A percentile compares a stretch with the other conserved stretches of the same genome.
phyloP scores from a whole-genome alignment of 108 stramenopile species.

The Schizochytrium sp. region DNA sequence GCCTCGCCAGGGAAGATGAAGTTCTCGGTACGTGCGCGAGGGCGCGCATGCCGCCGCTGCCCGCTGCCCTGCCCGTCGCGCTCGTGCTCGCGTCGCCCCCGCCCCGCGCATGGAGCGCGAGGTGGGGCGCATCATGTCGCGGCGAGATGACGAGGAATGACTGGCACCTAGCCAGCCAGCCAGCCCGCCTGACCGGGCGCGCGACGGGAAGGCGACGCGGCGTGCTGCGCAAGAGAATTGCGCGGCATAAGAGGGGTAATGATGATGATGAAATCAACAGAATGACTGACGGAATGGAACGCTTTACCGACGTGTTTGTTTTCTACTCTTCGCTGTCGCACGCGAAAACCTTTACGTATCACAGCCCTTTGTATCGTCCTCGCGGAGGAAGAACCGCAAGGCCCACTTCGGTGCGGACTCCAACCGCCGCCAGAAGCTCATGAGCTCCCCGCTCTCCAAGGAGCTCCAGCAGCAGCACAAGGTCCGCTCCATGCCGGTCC shows the following conservation, averaged over 20 bases:
- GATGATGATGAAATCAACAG: too few species aligned
- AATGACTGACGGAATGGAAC: too few species aligned
- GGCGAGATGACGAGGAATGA: too few species aligned
- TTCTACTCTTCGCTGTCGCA: too few species aligned
- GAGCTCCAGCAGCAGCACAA: slow-evolving; percentile 93
- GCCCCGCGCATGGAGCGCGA: background rate
- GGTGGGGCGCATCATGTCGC: too few species aligned
- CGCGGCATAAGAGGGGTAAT: too few species aligned
- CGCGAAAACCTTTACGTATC: background rate
- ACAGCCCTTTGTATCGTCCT: slow-evolving; percentile 64
- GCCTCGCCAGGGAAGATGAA: background rate
- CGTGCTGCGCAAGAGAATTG: too few species aligned
- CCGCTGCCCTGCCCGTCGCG: background rate
- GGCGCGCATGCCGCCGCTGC: too few species aligned
- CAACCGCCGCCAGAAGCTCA: slow-evolving; percentile 77
- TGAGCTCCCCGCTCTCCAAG: slow-evolving; percentile 93
- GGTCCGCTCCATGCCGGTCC: slow-evolving; percentile 95
- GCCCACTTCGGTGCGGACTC: slow-evolving; percentile 94
- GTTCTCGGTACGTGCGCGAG: background rate
- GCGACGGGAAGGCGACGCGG: too few species aligned
- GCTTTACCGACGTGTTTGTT: too few species aligned
- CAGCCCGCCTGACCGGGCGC: too few species aligned
- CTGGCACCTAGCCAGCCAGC: too few species aligned
- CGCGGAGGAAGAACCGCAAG: slow-evolving; percentile 95
- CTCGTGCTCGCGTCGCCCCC: background rate